A percentile compares a stretch with the other conserved stretches of the same genome.
These are phyloP conservation scores for Scenedesmus sp. DNA, from an alignment of 163 green algal genomes.

Conservation along the genomic window DNA sequence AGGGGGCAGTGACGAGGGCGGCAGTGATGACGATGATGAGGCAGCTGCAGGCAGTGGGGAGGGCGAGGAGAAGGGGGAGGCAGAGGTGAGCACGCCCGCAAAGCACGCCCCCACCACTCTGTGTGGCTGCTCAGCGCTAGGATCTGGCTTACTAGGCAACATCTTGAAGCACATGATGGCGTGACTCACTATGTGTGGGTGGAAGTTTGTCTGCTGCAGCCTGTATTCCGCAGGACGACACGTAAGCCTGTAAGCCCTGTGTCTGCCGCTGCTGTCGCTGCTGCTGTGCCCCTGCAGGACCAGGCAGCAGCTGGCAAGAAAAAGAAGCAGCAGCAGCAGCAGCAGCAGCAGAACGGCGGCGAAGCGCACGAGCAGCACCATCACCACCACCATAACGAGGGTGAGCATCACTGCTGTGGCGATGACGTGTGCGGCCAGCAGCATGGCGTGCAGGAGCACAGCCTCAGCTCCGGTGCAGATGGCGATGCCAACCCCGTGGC, in stretches of 20 bases:
- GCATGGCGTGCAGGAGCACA: conserved; percentile 30
- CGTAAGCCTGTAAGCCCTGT: not conserved
- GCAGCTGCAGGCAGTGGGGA: not conserved
- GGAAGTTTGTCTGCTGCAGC: not conserved
- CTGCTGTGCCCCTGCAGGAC: not conserved
- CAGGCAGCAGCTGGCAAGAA: conserved; percentile 7
- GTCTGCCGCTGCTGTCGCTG: not conserved
- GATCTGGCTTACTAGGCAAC: not conserved
- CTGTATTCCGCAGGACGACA: not conserved
- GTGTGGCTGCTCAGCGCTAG: not conserved
- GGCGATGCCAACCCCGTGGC: conserved; percentile 22
- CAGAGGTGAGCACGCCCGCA: not conserved
- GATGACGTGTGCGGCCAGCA: not conserved
- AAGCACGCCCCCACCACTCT: too few species aligned
- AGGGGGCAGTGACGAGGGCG: conserved; percentile 5
- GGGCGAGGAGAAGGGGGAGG: not conserved
- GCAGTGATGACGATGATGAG: conserved; percentile 5
- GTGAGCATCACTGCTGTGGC: conserved; percentile 35
- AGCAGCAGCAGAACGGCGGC: conserved; percentile 2
- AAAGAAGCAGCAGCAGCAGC: conserved; percentile 18
- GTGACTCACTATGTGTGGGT: too few species aligned
- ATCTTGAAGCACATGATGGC: not conserved
- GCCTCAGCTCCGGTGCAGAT: conserved; percentile 22
- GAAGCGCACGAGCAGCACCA: not conserved
- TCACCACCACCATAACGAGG: not conserved